phyloP scores from a whole-genome alignment of 805 yeast genomes.

The Teunomyces tritomae region DNA sequence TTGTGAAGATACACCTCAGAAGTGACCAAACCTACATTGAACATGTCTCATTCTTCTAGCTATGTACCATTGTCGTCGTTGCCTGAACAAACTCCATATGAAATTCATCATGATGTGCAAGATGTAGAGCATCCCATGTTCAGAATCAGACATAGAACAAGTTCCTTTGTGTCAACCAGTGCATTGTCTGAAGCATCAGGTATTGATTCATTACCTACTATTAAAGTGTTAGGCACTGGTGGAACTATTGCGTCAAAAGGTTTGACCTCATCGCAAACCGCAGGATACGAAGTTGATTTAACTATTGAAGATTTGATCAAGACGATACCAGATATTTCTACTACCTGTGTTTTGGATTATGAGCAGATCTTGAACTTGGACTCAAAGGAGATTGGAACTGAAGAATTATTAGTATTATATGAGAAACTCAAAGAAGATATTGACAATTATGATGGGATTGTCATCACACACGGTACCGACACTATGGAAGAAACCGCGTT shows the following conservation, averaged over 20 bases:
- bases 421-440: constrained; percentile 45
- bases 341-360: constrained; percentile 54
- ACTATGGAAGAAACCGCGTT: constrained; percentile 68
- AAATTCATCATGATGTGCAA: constrained; percentile 22
- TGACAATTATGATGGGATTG: constrained; percentile 52
- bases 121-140: constrained; percentile 32
- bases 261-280: constrained; percentile 44
- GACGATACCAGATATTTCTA: constrained; percentile 55
- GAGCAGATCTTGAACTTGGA: constrained; percentile 64
- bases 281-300: constrained; percentile 53
- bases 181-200: constrained; percentile 12
- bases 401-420: constrained; percentile 45
- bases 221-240: constrained; percentile 56
- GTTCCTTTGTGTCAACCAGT: constrained; percentile 22
- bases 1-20: not conserved
- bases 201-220: constrained; percentile 23
- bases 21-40: not conserved
- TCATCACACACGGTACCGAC: constrained; percentile 71
- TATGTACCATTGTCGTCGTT: constrained; percentile 3
- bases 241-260: constrained; percentile 62
- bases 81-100: constrained; percentile 9
- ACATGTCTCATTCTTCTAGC: not conserved
- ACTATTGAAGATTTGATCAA: constrained; percentile 50
- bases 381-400: constrained; percentile 53
- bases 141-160: constrained; percentile 34